Base-by-base conservation (phyloP, 2,329 filamentous ascomycete species). In the Fusarium guadeloupense region DNA sequence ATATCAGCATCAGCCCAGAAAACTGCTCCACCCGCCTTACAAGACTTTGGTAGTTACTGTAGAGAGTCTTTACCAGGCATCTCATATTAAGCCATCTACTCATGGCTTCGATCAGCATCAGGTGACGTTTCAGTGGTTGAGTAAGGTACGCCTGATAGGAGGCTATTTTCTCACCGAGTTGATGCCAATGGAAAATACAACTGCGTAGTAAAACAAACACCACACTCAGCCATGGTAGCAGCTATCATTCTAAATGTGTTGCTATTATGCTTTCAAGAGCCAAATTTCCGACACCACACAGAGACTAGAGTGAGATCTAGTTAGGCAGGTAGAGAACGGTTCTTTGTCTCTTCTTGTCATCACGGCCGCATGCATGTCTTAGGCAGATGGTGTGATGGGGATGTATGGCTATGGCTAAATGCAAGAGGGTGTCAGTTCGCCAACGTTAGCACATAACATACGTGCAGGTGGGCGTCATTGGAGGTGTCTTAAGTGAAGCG, bases 1-100 rank as follows among this genome's bases (percentile, higher is more conserved):
- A 62, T 69, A 76, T 58, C 80, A 79, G 40, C 78, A 80, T 3
- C 77, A 85, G 59, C 84, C 83, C 7, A 77, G 78, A 71, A 82
- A 89, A 71, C 77, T 86, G 12, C 78, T 88, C 16, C 87, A 86
- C 64, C 85, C 85, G 19, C n/a, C n/a, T n/a, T n/a, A n/a, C 85
- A 87, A 84, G 69, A 85, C 85, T 44, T 88, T 89, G 70, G 77
- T 87, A 41, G 80, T 83, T 23, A n/a, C 82, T 2, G 83, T 87
- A 10, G 81, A 84, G 69, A 80, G 85, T 53, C 74, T 88, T 46
- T 74, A 82, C 39, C 75, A 77, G 53, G 76, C 14, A n/a, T n/a
- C n/a, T n/a, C 82, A 85, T 40, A 74, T 85, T 40, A 81, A 78
- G 82, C 82, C 9, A 79, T 85, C 17, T 85, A 85, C 71, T 82